phyloP scores from a whole-genome alignment of 768 basidiomycete genomes.

The Megacollybia marginata region DNA sequence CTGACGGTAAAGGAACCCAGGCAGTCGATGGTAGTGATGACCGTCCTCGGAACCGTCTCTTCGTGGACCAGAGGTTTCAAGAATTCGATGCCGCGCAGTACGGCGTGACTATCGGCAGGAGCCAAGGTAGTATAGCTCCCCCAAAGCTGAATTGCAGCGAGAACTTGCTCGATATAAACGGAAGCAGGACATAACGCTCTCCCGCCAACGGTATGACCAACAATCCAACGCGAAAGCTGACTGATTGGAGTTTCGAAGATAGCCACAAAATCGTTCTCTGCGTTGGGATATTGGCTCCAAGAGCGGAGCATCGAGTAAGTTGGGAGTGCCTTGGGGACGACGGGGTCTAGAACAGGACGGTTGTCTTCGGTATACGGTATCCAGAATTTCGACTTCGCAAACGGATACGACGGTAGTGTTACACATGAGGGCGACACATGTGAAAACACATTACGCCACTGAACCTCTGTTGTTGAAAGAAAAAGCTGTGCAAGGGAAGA shows the following conservation, averaged over 20 bases:
- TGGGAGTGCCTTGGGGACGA: slow-evolving; percentile 16
- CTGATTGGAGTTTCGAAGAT: slow-evolving; percentile 48
- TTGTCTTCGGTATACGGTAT: slow-evolving; percentile 32
- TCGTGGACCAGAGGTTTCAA: slow-evolving; percentile 47
- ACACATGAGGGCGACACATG: slow-evolving; percentile 35
- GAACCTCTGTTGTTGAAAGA: slow-evolving; percentile 27
- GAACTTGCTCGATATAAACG: slow-evolving; percentile 51
- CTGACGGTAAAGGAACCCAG: slow-evolving; percentile 38
- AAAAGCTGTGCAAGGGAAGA: slow-evolving; percentile 44
- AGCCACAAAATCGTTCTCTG: slow-evolving; percentile 27
- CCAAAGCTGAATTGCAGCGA: slow-evolving; percentile 35
- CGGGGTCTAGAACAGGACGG: background rate
- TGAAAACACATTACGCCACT: slow-evolving; percentile 50
- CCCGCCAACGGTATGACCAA: slow-evolving; percentile 52
- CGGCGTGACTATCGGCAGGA: slow-evolving; percentile 17
- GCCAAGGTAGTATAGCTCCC: slow-evolving; percentile 20
- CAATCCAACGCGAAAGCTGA: slow-evolving; percentile 35
- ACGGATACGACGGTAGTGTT: slow-evolving; percentile 61
- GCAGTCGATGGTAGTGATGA: slow-evolving; percentile 33
- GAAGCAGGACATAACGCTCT: slow-evolving; percentile 58
- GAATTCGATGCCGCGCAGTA: slow-evolving; percentile 39
- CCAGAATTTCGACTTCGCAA: slow-evolving; percentile 51
- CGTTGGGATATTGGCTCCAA: slow-evolving; percentile 36
- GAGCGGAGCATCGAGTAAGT: slow-evolving; percentile 20
- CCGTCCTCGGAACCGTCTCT: slow-evolving; percentile 17